phyloP scores from a whole-genome alignment of 2,329 filamentous ascomycete species.

The Paraphaeosphaeria minitans region DNA sequence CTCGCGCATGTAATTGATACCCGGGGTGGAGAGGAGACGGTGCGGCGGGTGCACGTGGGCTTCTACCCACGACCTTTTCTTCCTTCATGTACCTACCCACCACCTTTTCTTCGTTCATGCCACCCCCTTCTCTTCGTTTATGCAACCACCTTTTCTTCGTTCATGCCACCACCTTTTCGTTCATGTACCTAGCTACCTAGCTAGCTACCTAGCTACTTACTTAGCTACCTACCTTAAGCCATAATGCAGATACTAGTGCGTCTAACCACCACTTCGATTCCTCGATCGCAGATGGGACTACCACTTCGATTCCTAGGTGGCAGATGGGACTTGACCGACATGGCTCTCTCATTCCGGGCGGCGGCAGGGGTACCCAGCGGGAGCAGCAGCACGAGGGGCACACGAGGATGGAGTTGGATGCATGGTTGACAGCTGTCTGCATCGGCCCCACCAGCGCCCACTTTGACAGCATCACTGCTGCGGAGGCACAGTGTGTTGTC shows the following conservation, averaged over 20 bases:
- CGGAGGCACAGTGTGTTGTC: constrained; percentile 10
- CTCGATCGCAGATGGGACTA: constrained; percentile 4
- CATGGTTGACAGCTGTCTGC: constrained; percentile 4
- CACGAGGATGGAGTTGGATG: too few relatives aligned
- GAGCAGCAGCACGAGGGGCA: too few relatives aligned
- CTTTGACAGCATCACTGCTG: constrained; percentile 12
- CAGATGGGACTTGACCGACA: constrained; percentile 14
- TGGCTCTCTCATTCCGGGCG: too few relatives aligned
- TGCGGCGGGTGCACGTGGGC: constrained; percentile 24
- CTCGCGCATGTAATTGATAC: constrained; percentile 37
- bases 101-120: constrained; percentile 8
- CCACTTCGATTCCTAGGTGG: neutral
- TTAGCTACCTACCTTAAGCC: neutral
- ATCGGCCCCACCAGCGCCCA: constrained; percentile 10
- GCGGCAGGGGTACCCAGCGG: too few relatives aligned
- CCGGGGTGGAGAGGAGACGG: constrained; percentile 28
- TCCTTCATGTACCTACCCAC: constrained; percentile 14
- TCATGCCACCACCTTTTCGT: constrained; percentile 4
- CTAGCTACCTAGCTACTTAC: too few relatives aligned
- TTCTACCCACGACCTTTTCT: constrained; percentile 1
- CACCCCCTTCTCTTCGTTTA: too few relatives aligned
- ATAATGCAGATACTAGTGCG: constrained; percentile 7
- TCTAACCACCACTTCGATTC: neutral
- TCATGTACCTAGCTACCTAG: constrained; percentile 15
- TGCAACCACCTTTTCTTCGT: neutral